Percentiles rank a stretch among this genome's conserved stretches.
phyloP scores from a whole-genome alignment of 116 monocot species.

The Cymodocea nodosa region DNA sequence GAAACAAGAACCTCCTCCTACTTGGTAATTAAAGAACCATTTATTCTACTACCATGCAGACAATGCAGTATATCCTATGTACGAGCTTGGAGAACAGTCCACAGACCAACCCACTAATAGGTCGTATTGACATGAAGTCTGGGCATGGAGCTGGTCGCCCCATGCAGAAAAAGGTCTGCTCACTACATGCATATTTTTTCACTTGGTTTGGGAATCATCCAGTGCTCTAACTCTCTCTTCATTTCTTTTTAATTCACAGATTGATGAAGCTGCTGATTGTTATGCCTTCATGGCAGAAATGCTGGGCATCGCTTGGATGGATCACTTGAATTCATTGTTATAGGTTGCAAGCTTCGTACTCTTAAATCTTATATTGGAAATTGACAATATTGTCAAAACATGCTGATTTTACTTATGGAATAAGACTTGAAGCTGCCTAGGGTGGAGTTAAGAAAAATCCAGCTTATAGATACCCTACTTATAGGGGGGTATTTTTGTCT shows the following conservation, averaged over 20 bases:
- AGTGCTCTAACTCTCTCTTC: background rate
- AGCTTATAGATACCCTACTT: too few species aligned
- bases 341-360: too few species aligned
- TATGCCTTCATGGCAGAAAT: slow-evolving; percentile 79
- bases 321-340: background rate
- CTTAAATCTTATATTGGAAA: too few species aligned
- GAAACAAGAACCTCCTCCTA: too few species aligned
- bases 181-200: background rate
- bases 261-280: slow-evolving; percentile 74
- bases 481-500: too few species aligned
- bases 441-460: too few species aligned
- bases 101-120: slow-evolving; percentile 69
- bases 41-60: slow-evolving; percentile 19
- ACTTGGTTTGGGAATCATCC: background rate
- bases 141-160: slow-evolving; percentile 81
- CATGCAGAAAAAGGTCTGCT: slow-evolving; percentile 49
- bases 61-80: slow-evolving; percentile 69
- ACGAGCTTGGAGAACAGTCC: slow-evolving; percentile 50
- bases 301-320: slow-evolving; percentile 54
- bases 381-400: too few species aligned
- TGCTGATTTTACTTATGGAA: too few species aligned
- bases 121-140: slow-evolving; percentile 51
- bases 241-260: slow-evolving; percentile 17
- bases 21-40: background rate
- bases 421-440: too few species aligned